Evolutionary conservation across 2,329 filamentous ascomycete genomes (phyloP), one percentile per base, ranked within the genome.

Genomic region (Sclerotiophoma versabilis): DNA sequence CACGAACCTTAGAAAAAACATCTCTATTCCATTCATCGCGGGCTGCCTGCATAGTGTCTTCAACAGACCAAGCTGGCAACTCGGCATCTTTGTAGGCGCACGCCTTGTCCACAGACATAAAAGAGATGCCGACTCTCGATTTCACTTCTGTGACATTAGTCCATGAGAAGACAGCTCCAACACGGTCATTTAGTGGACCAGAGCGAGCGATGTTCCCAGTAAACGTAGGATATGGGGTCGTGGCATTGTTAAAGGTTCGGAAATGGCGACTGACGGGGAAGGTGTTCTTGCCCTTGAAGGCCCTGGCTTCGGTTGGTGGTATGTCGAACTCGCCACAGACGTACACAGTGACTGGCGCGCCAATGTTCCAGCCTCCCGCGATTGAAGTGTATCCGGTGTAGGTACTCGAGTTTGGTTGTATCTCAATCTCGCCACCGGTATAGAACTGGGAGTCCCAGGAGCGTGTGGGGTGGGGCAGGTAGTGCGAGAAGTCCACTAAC

Each of bases 1-100:
- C 71, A 1, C 57, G 63, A 15, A 89, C 80, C 58, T 86, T 87
- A 42, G 81, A 83, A 15, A 90, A 77, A 2, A 89, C 83, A 30
- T 81, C 75, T 2, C 72, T 70, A 46, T 81, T 81, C 80, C 80
- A 82, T 34, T 76, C 66, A 2, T 74, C 64, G 20, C 77, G 73
- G n/a, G 79, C 76, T 6, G 73, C 66, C 30, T 73, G 65, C 0
- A 77, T 69, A 2, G 76, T 76, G 7, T 71, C 65, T 34, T 80
- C 71, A 5, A 80, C 68, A 22, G 76, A 73, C 72, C 77, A 79
- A 1, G 69, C 63, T 0, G 77, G 70, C 3, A 83, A 75, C 56
- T 83, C 80, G 9, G 71, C 53, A 14, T 80, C 68, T 19, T 79
- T 75, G 62, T 81, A 81, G n/a, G 70, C 65, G 46, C 81, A 83